Conservation (phyloP, 2,329 filamentous ascomycete species). For the Fusarium coicis region DNA sequence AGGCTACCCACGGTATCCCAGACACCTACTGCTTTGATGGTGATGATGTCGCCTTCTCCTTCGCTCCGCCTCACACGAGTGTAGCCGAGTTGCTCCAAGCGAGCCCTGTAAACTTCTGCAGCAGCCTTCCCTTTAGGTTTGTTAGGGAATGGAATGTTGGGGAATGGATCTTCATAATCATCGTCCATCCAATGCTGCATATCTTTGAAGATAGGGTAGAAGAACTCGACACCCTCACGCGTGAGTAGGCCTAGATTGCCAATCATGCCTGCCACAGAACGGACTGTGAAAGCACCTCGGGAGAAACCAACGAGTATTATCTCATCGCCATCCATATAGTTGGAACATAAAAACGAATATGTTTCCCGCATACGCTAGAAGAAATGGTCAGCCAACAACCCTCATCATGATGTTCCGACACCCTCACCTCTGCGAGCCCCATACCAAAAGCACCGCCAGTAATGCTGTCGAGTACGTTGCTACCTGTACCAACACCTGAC, state of each 20-base stretch:
- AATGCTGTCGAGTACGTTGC: constrained; percentile 60
- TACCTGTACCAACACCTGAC: constrained; percentile 67
- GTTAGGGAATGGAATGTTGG: constrained; percentile 57
- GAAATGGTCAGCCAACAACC: constrained; percentile 1
- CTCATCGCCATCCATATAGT: constrained; percentile 68
- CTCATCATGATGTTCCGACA: constrained; percentile 14
- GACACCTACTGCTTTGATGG: constrained; percentile 58
- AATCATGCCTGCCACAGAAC: constrained; percentile 66
- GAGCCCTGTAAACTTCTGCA: constrained; percentile 55
- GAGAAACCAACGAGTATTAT: constrained; percentile 68
- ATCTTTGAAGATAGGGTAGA: constrained; percentile 66
- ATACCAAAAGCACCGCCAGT: constrained; percentile 66
- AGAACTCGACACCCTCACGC: constrained; percentile 63
- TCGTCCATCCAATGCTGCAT: constrained; percentile 64
- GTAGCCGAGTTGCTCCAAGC: constrained; percentile 56
- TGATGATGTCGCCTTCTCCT: constrained; percentile 57
- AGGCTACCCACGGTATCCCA: constrained; percentile 58
- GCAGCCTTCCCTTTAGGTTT: constrained; percentile 60
- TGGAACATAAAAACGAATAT: constrained; percentile 71
- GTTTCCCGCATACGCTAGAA: constrained; percentile 66
- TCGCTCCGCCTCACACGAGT: constrained; percentile 56
- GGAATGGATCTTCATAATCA: constrained; percentile 59
- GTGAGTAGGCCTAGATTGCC: constrained; percentile 62
- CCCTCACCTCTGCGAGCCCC: constrained; percentile 61
- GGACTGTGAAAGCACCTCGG: constrained; percentile 67